A percentile compares a stretch with the other conserved stretches of the same genome.
These are phyloP conservation scores for Neurospora sp. DNA, from an alignment of 495 filamentous ascomycete species.

Conservation along the genomic window DNA sequence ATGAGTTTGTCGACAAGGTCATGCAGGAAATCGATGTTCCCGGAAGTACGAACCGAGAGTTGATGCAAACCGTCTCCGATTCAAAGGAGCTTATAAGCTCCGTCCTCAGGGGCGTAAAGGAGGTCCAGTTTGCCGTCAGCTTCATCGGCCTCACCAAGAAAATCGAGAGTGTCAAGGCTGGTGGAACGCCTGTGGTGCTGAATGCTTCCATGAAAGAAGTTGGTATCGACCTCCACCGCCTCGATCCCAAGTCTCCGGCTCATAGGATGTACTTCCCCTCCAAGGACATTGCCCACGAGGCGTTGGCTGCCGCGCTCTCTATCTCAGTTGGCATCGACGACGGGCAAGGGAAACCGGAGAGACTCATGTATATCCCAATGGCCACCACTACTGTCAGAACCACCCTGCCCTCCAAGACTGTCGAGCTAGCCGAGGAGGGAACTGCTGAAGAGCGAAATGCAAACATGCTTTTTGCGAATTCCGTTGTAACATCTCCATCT, in stretches of 20 bases:
- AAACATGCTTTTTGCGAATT: slow-evolving; percentile 92
- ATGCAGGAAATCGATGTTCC: slow-evolving; percentile 69
- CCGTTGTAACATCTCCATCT: slow-evolving; percentile 91
- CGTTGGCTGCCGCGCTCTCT: slow-evolving; percentile 81
- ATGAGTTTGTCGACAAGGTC: slow-evolving; percentile 61
- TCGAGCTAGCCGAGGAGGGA: slow-evolving; percentile 64
- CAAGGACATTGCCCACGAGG: slow-evolving; percentile 89
- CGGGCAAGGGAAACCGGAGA: slow-evolving; percentile 70
- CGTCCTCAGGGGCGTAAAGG: slow-evolving; percentile 83
- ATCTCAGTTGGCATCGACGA: slow-evolving; percentile 88
- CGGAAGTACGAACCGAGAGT: slow-evolving; percentile 59
- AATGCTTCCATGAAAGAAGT: slow-evolving; percentile 94
- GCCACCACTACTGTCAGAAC: slow-evolving; percentile 92
- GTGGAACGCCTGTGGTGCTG: slow-evolving; percentile 61
- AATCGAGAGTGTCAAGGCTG: slow-evolving; percentile 52
- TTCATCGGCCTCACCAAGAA: slow-evolving; percentile 79
- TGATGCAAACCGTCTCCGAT: slow-evolving; percentile 81
- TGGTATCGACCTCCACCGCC: slow-evolving; percentile 81
- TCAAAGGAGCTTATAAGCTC: slow-evolving; percentile 89
- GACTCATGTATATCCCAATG: slow-evolving; percentile 93
- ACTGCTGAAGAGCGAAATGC: slow-evolving; percentile 81
- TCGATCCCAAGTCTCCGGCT: slow-evolving; percentile 87
- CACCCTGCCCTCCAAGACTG: slow-evolving; percentile 87
- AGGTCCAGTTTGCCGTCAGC: slow-evolving; percentile 91
- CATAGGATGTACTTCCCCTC: slow-evolving; percentile 99